Evolutionary conservation across 1,139 yeast genomes (phyloP).

Genomic region (Candida sp.): DNA sequence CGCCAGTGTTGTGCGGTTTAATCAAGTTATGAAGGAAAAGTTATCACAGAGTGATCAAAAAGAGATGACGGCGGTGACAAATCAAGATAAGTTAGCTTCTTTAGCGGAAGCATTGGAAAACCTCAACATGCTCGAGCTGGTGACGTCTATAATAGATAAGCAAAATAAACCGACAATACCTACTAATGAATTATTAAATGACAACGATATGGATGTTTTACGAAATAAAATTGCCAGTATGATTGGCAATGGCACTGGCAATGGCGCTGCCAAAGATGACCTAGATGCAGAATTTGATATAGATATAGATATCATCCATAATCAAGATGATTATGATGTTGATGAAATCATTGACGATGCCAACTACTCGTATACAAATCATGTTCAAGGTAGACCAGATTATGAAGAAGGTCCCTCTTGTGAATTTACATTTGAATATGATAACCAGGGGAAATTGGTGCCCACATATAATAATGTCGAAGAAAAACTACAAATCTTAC

Average conservation of each 20-base stretch:
- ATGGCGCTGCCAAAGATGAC: conserved; percentile 41
- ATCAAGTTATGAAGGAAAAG: neutral
- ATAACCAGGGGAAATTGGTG: conserved; percentile 38
- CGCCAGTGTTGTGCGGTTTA: neutral
- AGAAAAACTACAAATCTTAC: conserved; percentile 30
- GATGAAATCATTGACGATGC: conserved; percentile 26
- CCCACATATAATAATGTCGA: conserved; percentile 41
- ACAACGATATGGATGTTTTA: conserved; percentile 30
- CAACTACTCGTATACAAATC: conserved; percentile 29
- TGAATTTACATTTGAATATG: conserved; percentile 45
- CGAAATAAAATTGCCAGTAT: conserved; percentile 25
- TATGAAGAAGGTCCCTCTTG: conserved; percentile 32
- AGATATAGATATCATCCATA: conserved; percentile 10
- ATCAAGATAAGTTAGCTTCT: neutral
- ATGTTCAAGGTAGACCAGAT: conserved; percentile 19
- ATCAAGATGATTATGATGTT: conserved; percentile 37
- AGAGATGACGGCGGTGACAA: neutral
- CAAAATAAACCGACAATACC: conserved; percentile 2
- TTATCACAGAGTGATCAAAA: neutral
- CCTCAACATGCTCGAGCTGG: neutral
- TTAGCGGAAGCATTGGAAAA: neutral
- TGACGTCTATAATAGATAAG: conserved; percentile 1
- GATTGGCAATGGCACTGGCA: conserved; percentile 23
- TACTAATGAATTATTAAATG: conserved; percentile 19
- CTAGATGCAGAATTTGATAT: conserved; percentile 28